Percentiles rank a stretch among this genome's conserved stretches.
phyloP scores from a whole-genome alignment of 306 rosid genomes.

The Rosa persica region DNA sequence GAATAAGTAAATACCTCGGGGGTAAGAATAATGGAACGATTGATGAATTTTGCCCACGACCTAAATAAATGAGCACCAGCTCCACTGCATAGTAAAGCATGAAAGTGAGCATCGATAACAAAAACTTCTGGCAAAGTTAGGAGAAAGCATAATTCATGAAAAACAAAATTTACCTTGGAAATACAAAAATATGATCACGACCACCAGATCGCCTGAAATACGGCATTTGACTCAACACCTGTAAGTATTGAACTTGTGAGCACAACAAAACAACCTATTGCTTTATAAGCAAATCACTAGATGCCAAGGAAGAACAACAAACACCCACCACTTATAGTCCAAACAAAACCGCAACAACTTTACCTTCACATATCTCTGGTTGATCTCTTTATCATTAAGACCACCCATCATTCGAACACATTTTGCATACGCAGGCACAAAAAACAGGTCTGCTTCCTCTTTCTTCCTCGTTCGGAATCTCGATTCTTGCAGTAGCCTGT shows the following conservation, averaged over 20 bases:
- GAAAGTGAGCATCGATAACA: constrained; percentile 19
- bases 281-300: neutral
- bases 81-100: constrained; percentile 55
- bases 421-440: constrained; percentile 84
- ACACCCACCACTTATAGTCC: neutral
- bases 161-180: constrained; percentile 63
- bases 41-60: constrained; percentile 83
- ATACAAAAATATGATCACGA: constrained; percentile 86
- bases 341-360: constrained; percentile 13
- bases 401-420: constrained; percentile 94
- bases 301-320: neutral
- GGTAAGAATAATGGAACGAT: constrained; percentile 86
- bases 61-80: constrained; percentile 96
- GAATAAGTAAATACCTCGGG: constrained; percentile 67
- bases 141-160: neutral
- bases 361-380: constrained; percentile 65
- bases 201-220: constrained; percentile 94
- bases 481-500: constrained; percentile 67
- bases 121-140: neutral
- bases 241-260: constrained; percentile 12
- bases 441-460: constrained; percentile 89
- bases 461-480: constrained; percentile 65
- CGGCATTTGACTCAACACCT: constrained; percentile 95
- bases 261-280: neutral
- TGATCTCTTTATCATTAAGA: constrained; percentile 83